Base-by-base conservation (phyloP, 2,329 filamentous ascomycete genomes). In the Phoma sp. region DNA sequence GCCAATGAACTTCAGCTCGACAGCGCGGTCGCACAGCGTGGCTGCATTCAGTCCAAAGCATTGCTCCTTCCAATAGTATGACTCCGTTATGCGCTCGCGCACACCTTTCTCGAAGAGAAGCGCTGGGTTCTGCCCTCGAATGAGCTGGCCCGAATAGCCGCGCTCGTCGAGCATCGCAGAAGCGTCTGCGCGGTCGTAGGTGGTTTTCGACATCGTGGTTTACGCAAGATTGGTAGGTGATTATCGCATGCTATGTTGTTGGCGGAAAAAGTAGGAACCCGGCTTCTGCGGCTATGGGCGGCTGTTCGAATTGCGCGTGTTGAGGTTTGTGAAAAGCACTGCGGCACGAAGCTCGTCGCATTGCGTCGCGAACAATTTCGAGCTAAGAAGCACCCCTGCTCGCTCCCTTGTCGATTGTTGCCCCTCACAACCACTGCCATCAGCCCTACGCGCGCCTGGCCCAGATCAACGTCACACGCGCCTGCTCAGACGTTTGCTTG, bases 51-150 rank as follows among this genome's bases (percentile, higher is more conserved):
- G 83, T 37, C 90, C 95, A 77, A 98, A 99, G 75, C 95, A 97
- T 79, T 97, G 93, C 78, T 98, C 95, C 77, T 97, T 97, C 89
- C 92, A 99, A 80, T 96, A 99, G 78, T 96, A 96, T 47, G 87
- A 91, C 71, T 96, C 92, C 64, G 93, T 87, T 75, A 99, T 97
- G 71, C 95, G 92, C 77, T 99, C 95, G 71, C 90, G 90, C 62
- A 97, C 91, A 36, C 92, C 89, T 75, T 96, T 96, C 76, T 98
- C 93, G 83, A 98, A 90, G 56, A 98, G 90, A 4, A 90, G 93
- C n/a, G 92, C 90, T 0, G 93, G 93, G 78, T 97, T 97, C 69
- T 96, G 89, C 57, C 92, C 92, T 73, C 93, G 92, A 59, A 95
- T 88, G 22, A 96, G 84, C 32, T 86, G 77, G 40, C 88, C 90